Evolutionary conservation across 148 eudicot genomes (phyloP), one percentile per base, ranked within the genome.

Genomic region (Silene conica): DNA sequence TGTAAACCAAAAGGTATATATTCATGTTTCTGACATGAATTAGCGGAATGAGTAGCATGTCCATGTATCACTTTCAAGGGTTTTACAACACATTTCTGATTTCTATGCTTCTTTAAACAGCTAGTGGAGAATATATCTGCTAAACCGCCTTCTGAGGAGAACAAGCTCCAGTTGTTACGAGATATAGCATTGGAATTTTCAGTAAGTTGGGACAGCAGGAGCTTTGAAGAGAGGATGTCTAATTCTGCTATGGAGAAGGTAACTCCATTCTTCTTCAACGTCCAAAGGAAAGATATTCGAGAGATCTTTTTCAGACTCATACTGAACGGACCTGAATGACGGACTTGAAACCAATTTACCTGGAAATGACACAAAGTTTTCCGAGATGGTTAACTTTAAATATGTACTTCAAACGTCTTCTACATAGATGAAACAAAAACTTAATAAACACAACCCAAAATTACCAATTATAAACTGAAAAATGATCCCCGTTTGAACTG

Each of bases 121-220:
- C 88, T 95, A 78, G 86, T 82, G 71, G 90, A 95, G 80, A 87
- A 84, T 67, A 73, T 89, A 66, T 81, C 88, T 76, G 78, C 86
- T 48, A 89, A 83, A 76, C 87, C 93, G 38, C 85, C 93, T 20
- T 74, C 85, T 7, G 64, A 71, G 65, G 96, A 92, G 78, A 87
- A 86, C 80, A 90, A 85, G 79, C 73, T 92, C 76, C 82, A 92
- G 85, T 70, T 95, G 21, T 72, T 95, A 83, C 86, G 85, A 80
- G 94, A 90, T 55, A 92, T 95, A 80, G 90, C 94, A 73, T 84
- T 69, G 38, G 99, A 95, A 78, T 90, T 79, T 74, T 88, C 90
- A 18, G 82, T 95, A 62, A 81, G 75, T 75, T 95, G 99, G 99
- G 91, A 95, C 77, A 80, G 86, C 63, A 76, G 66, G 81, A 89